Conservation (phyloP, 495 filamentous ascomycete genomes). For the Aspergillus saccharolyticus region DNA sequence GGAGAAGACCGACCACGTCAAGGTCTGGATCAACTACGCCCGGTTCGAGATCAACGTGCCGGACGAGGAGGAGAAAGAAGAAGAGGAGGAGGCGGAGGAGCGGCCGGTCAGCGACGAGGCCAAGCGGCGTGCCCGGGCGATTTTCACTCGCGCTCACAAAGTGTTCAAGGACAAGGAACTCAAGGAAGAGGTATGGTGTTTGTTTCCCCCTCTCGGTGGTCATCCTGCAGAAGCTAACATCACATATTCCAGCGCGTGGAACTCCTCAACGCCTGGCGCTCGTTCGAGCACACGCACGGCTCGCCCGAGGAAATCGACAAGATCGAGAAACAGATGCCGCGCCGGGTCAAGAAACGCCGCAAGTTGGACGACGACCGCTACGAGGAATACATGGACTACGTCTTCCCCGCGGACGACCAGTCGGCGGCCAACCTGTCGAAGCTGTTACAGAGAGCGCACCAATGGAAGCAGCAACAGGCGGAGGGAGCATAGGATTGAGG, state of each 20-base stretch:
- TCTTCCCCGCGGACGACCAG: slow-evolving; percentile 95
- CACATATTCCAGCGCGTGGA: slow-evolving; percentile 57
- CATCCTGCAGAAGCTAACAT: slow-evolving; percentile 30
- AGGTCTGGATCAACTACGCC: slow-evolving; percentile 97
- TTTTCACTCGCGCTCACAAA: slow-evolving; percentile 85
- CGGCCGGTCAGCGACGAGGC: slow-evolving; percentile 74
- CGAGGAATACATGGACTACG: slow-evolving; percentile 96
- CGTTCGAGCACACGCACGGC: slow-evolving; percentile 84
- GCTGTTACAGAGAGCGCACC: slow-evolving; percentile 75
- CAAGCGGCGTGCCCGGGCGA: slow-evolving; percentile 69
- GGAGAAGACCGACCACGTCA: slow-evolving; percentile 91
- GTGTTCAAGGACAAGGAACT: slow-evolving; percentile 87
- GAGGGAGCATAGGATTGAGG: background rate
- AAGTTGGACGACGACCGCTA: slow-evolving; percentile 91
- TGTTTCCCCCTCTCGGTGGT: background rate
- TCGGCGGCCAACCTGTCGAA: slow-evolving; percentile 78
- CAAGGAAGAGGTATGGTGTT: slow-evolving; percentile 69
- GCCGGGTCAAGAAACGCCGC: slow-evolving; percentile 88
- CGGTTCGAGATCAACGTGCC: slow-evolving; percentile 91
- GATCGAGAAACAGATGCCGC: slow-evolving; percentile 88
- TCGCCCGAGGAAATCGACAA: slow-evolving; percentile 70
- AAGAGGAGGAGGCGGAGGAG: slow-evolving; percentile 57
- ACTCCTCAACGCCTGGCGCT: slow-evolving; percentile 84
- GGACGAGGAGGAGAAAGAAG: slow-evolving; percentile 60
- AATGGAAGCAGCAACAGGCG: slow-evolving; percentile 73